Conservation (phyloP, 129 eudicot genomes). For the Escallonia rubra region DNA sequence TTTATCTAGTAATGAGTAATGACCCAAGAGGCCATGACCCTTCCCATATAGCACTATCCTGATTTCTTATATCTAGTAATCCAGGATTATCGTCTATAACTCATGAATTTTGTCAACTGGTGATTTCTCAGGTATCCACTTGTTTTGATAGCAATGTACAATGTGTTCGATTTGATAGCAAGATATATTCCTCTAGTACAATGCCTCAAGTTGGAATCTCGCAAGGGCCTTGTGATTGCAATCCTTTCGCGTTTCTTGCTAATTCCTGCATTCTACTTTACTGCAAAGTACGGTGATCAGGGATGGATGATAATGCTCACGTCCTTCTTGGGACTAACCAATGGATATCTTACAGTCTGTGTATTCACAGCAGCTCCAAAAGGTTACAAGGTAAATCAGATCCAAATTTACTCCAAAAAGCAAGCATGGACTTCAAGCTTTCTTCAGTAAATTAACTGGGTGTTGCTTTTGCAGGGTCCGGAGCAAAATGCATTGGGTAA, state of each 20-base stretch:
- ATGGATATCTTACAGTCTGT: slow-evolving; percentile 67
- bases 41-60: too few relatives aligned
- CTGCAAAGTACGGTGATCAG: slow-evolving; percentile 64
- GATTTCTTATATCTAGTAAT: too few relatives aligned
- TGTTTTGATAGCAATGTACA: slow-evolving; percentile 66
- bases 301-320: slow-evolving; percentile 63
- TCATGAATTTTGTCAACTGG: not conserved
- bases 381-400: slow-evolving; percentile 66
- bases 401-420: not conserved
- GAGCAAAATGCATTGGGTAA: slow-evolving; percentile 86
- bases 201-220: slow-evolving; percentile 38
- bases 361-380: slow-evolving; percentile 58
- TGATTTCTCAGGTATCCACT: slow-evolving; percentile 51
- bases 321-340: slow-evolving; percentile 53
- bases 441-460: too few relatives aligned
- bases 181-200: slow-evolving; percentile 54
- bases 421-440: too few relatives aligned
- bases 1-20: too few relatives aligned
- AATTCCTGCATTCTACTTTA: slow-evolving; percentile 64
- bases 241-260: slow-evolving; percentile 47
- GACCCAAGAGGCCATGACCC: too few relatives aligned
- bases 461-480: slow-evolving; percentile 47
- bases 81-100: not conserved
- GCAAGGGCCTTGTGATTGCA: slow-evolving; percentile 42
- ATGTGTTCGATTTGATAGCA: slow-evolving; percentile 52